Base-by-base conservation (phyloP, 108 stramenopile genomes). In the Pseudonitzschia delicatissima region DNA sequence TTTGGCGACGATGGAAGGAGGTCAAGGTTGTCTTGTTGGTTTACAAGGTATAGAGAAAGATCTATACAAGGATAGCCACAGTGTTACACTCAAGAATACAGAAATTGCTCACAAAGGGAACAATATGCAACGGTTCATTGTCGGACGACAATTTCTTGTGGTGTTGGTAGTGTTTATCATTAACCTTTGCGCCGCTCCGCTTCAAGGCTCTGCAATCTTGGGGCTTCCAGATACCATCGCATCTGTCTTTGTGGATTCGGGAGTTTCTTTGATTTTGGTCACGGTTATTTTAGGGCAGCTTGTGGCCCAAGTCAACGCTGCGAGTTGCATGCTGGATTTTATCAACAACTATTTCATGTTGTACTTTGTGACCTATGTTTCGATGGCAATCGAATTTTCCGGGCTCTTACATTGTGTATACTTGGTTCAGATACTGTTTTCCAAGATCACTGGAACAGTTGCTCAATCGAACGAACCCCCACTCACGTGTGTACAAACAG, bases 331-430 rank as follows among this genome's bases (percentile, higher is more conserved):
- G 86, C 72, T 87, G 28, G 86, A 87, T 52, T 87, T 73, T 72
- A 84, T 84, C 79, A 84, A 87, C 72, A 83, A 77, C 57, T 79
- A 80, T 66, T 79, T 78, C 33, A 66, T 68, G 34, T 53, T 76
- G 25, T 86, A 82, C 85, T 29, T 48, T 23, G 37, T 40, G 23
- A 61, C 78, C 21, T 83, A 81, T 39, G 63, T 82, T 13, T 75
- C 89, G 12, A 55, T 85, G 64, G 73, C 64, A 47, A 80, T 90
- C 49, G 88, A 90, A 64, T 50, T 57, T 20, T 86, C 86, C n/a
- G 89, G 89, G n/a, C 34, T 90, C 51, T 65, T 87, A 71, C 89
- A 90, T 62, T 65, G 76, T 15, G 68, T 60, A 25, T 90, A 87
- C 73, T 57, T 90, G 20, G 70, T 90, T 13, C 83, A 86, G 66